phyloP scores from a whole-genome alignment of 169 alveolate species.

The Theileria orientalis region DNA sequence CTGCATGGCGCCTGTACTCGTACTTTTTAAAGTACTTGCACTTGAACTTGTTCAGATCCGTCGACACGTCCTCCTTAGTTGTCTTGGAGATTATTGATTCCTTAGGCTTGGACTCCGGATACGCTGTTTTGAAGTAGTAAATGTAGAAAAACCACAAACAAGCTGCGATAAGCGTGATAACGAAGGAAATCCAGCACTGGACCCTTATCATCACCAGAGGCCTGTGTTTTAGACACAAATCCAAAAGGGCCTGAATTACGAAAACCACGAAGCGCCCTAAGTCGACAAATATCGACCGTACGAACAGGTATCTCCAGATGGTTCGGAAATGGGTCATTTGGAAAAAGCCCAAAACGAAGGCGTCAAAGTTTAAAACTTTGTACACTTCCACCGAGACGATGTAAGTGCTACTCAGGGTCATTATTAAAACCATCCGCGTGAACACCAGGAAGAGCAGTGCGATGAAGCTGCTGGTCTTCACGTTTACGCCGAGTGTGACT shows the following conservation, averaged over 20 bases:
- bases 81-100: no score
- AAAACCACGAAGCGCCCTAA: neutral
- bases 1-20: neutral
- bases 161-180: neutral
- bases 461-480: no score
- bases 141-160: neutral
- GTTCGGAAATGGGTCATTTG: slow-evolving; percentile 22
- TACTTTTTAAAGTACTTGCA: neutral
- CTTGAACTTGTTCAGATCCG: neutral
- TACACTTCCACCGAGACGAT: neutral
- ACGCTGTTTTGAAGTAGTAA: no score
- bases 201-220: neutral
- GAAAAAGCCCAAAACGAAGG: slow-evolving; percentile 25
- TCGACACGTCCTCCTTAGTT: no score
- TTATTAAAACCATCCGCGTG: neutral
- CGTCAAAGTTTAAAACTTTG: neutral
- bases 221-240: neutral
- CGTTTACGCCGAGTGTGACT: no score
- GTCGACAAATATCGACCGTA: neutral
- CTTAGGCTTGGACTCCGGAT: no score
- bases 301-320: slow-evolving; percentile 6
- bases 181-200: neutral
- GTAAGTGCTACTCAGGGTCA: neutral
- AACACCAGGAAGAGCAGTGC: neutral
- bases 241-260: neutral